These are phyloP conservation scores for Tricholoma matsutake DNA, from an alignment of 768 basidiomycete genomes.

Conservation along the genomic window DNA sequence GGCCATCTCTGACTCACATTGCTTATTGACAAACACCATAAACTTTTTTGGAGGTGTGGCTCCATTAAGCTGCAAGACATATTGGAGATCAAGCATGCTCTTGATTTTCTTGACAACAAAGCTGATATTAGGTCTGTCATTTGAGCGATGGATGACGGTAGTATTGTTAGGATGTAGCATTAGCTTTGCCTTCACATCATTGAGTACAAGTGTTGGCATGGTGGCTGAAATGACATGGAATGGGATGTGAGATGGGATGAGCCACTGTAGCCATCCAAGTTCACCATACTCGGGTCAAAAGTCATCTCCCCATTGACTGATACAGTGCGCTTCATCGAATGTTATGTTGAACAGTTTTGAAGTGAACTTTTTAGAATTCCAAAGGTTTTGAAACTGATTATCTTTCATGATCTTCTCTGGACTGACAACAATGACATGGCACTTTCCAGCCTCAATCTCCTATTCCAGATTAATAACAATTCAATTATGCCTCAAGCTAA, in stretches of 20 bases:
- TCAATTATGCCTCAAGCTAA: constrained; percentile 3
- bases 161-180: not conserved
- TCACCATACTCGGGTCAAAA: constrained; percentile 30
- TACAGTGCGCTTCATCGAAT: constrained; percentile 35
- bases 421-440: constrained; percentile 16
- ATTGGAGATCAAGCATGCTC: constrained; percentile 1
- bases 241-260: not conserved
- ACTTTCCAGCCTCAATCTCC: constrained; percentile 16
- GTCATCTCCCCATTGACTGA: constrained; percentile 28
- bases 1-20: not conserved
- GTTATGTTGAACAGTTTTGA: constrained; percentile 24
- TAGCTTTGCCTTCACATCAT: constrained; percentile 7
- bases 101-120: not conserved
- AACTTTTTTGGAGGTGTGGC: not conserved
- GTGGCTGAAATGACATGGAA: constrained; percentile 22
- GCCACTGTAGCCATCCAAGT: constrained; percentile 11
- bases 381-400: constrained; percentile 1
- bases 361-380: constrained; percentile 17
- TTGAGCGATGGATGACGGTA: constrained; percentile 5
- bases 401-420: constrained; percentile 13
- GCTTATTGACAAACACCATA: constrained; percentile 9
- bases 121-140: constrained; percentile 9
- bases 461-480: constrained; percentile 8
- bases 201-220: constrained; percentile 13
- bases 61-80: not conserved